A percentile compares a stretch with the other conserved stretches of the same genome.
Evolutionary conservation across 495 filamentous ascomycete species (phyloP).

Genomic region (Neurospora africana): DNA sequence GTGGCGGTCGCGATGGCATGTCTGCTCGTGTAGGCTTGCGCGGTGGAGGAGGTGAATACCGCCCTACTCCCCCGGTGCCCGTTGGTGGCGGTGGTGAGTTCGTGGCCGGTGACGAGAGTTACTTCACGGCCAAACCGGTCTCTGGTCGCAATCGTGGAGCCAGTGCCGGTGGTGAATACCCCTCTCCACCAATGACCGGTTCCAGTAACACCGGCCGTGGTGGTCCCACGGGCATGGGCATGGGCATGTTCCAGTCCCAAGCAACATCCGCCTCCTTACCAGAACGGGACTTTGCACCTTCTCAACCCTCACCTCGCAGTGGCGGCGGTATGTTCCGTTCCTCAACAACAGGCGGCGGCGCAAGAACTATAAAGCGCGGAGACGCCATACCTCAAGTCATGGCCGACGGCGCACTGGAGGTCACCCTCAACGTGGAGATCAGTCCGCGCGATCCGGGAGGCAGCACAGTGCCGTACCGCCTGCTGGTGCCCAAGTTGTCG

Average conservation of each 20-base stretch:
- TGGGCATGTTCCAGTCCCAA: constrained; percentile 6
- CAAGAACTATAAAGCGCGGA: constrained; percentile 43
- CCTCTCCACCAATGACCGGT: constrained; percentile 8
- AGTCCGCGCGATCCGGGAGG: constrained; percentile 74
- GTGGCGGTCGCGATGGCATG: not conserved
- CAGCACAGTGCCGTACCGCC: constrained; percentile 75
- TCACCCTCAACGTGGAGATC: constrained; percentile 80
- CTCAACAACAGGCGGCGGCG: constrained; percentile 57
- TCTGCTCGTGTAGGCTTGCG: constrained; percentile 21
- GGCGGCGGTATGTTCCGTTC: constrained; percentile 45
- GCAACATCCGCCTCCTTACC: not conserved
- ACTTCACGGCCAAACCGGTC: constrained; percentile 28
- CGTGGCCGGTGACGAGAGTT: constrained; percentile 33
- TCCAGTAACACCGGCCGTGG: not conserved
- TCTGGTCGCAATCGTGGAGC: constrained; percentile 7
- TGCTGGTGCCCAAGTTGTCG: constrained; percentile 71
- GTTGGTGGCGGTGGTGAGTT: constrained; percentile 15
- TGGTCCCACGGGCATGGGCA: not conserved
- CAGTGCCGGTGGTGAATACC: not conserved
- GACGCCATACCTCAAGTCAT: not conserved
- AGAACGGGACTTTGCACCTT: constrained; percentile 11
- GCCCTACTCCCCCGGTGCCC: not conserved
- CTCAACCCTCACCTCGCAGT: not conserved
- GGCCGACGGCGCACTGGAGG: constrained; percentile 66
- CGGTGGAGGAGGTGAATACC: constrained; percentile 20